phyloP scores from a whole-genome alignment of 805 yeast genomes.

The Pichia nanzhaoensis region DNA sequence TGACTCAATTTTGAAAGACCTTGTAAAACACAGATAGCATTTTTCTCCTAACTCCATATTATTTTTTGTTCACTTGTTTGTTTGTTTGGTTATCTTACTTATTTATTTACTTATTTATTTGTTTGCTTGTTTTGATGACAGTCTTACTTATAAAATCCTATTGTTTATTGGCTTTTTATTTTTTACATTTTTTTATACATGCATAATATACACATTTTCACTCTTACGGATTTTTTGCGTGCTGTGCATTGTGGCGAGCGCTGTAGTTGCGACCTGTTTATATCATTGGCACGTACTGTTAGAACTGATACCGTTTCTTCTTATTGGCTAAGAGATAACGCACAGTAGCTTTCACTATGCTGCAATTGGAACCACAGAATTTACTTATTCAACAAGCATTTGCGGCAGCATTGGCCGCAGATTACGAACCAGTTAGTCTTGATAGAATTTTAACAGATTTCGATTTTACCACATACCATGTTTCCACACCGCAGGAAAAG shows the following conservation, averaged over 20 bases:
- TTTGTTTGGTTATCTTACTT: neutral
- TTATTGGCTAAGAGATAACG: neutral
- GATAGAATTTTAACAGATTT: conserved; percentile 92
- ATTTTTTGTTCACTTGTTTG: neutral
- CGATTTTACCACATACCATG: conserved; percentile 90
- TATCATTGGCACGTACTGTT: too few species aligned
- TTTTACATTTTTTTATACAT: neutral
- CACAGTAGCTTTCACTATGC: conserved; percentile 42
- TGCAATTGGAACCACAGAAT: conserved; percentile 81
- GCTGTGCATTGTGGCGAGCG: too few species aligned
- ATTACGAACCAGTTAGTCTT: conserved; percentile 43
- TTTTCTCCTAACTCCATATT: neutral
- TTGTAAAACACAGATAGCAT: conserved; percentile 11
- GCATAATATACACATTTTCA: neutral
- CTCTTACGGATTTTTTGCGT: neutral
- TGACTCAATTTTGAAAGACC: conserved; percentile 22
- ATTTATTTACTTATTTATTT: neutral
- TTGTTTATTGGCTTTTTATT: neutral
- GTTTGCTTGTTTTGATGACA: too few species aligned
- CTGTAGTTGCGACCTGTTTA: too few species aligned
- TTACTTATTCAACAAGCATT: conserved; percentile 75
- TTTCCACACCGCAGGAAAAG: conserved; percentile 80
- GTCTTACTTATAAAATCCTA: too few species aligned
- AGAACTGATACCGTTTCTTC: neutral
- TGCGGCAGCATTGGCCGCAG: conserved; percentile 56